Conservation (phyloP, 2,329 filamentous ascomycete species). For the Arthrobotrys entomopaga region DNA sequence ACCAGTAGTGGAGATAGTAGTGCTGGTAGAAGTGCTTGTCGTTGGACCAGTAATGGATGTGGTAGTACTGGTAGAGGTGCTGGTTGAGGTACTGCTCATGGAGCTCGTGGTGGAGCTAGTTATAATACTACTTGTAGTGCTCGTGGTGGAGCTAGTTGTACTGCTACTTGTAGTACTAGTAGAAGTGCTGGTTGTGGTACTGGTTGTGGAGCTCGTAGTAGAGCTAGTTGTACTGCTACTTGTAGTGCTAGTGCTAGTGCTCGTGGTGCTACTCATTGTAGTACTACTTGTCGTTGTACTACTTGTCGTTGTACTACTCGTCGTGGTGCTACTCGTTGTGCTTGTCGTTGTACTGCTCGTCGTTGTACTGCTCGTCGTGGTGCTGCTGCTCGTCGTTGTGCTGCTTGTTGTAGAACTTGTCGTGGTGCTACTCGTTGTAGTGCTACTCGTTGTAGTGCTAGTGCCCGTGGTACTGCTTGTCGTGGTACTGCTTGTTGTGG, state of each 20-base stretch:
- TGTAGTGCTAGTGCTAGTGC: constrained; percentile 6
- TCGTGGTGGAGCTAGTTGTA: not conserved
- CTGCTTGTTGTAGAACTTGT: not conserved
- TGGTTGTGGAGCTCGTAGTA: not conserved
- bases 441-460: not conserved
- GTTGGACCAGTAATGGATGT: not conserved
- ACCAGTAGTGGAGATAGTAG: not conserved
- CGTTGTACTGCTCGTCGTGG: not conserved
- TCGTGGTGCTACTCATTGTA: not conserved
- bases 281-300: not conserved
- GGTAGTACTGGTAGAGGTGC: not conserved
- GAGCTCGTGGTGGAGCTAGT: not conserved
- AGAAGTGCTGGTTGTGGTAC: not conserved
- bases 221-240: not conserved
- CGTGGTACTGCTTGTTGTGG: not conserved
- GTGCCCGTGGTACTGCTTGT: too few species aligned
- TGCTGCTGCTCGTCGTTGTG: not conserved
- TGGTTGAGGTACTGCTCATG: not conserved
- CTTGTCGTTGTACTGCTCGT: not conserved
- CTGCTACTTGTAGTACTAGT: not conserved
- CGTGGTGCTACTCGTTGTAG: not conserved
- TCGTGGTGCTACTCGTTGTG: not conserved
- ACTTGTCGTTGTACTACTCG: not conserved
- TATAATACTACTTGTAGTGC: not conserved
- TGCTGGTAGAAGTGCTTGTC: constrained; percentile 5